Conservation (phyloP, 345 rosid genomes). For the Brassica nigra region DNA sequence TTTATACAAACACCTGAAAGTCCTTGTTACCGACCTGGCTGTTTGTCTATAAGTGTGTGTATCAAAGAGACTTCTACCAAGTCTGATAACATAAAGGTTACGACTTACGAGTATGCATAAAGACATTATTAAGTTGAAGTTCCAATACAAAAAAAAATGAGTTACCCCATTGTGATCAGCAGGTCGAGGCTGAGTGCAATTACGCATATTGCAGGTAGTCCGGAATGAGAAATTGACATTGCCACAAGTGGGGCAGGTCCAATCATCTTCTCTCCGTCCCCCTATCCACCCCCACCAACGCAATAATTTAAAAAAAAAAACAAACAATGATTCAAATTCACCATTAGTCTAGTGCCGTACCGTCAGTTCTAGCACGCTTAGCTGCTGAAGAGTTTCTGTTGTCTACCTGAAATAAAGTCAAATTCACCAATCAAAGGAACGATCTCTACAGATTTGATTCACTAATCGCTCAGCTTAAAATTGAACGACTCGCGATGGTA, state of each 20-base stretch:
- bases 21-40: slow-evolving; percentile 2
- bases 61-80: slow-evolving; percentile 12
- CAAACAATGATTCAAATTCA: neutral
- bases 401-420: slow-evolving; percentile 67
- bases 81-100: neutral
- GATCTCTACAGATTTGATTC: neutral
- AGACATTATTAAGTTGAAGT: too few species aligned
- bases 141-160: too few species aligned
- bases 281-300: slow-evolving; percentile 47
- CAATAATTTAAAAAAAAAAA: neutral
- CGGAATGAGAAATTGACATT: slow-evolving; percentile 96
- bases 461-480: neutral
- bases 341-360: slow-evolving; percentile 40
- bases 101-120: too few species aligned
- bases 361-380: slow-evolving; percentile 98
- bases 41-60: neutral
- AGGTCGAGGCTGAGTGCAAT: slow-evolving; percentile 96
- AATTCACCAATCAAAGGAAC: neutral
- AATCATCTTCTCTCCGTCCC: slow-evolving; percentile 98
- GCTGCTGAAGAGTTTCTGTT: slow-evolving; percentile 94
- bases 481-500: slow-evolving; percentile 3
- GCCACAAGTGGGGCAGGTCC: slow-evolving; percentile 98
- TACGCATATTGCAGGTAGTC: slow-evolving; percentile 98
- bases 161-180: slow-evolving; percentile 73
- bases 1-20: neutral